Evolutionary conservation across 73 alveolate genomes (phyloP).

Genomic region (Tetrahymena malaccensis): DNA sequence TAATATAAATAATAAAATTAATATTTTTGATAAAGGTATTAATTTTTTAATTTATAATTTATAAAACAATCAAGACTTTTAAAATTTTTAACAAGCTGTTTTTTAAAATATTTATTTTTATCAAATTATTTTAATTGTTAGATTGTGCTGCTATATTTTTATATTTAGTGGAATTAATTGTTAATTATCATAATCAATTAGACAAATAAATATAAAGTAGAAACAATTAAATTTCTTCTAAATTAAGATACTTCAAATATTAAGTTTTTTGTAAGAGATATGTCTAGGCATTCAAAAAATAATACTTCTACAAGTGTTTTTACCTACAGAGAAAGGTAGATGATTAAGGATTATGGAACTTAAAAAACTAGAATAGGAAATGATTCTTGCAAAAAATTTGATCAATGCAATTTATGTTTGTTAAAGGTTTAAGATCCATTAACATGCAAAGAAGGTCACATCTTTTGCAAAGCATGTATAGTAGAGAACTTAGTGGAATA

Average conservation of each 20-base stretch:
- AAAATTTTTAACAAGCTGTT: too few relatives aligned
- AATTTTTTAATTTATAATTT: too few relatives aligned
- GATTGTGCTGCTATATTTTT: neutral
- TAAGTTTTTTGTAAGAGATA: slow-evolving; percentile 3
- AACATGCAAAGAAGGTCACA: slow-evolving; percentile 78
- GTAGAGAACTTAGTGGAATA: slow-evolving; percentile 68
- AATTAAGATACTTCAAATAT: neutral
- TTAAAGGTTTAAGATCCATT: slow-evolving; percentile 71
- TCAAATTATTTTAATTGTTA: too few relatives aligned
- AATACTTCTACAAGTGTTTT: slow-evolving; percentile 77
- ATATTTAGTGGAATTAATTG: neutral
- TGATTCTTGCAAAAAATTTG: slow-evolving; percentile 78
- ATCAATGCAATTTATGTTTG: slow-evolving; percentile 73
- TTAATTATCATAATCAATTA: neutral
- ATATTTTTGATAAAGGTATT: too few relatives aligned
- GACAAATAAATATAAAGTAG: neutral
- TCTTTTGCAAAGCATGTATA: slow-evolving; percentile 81
- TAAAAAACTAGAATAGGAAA: slow-evolving; percentile 70
- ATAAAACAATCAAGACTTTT: too few relatives aligned
- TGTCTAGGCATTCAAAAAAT: slow-evolving; percentile 89
- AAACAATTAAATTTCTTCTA: neutral
- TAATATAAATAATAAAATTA: too few relatives aligned
- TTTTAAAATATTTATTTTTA: too few relatives aligned
- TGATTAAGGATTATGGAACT: slow-evolving; percentile 82
- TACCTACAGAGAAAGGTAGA: slow-evolving; percentile 83